Percentiles rank a stretch among this genome's conserved stretches.
Evolutionary conservation across 2,329 filamentous ascomycete species (phyloP).

Genomic region (Aspergillus sclerotialis): DNA sequence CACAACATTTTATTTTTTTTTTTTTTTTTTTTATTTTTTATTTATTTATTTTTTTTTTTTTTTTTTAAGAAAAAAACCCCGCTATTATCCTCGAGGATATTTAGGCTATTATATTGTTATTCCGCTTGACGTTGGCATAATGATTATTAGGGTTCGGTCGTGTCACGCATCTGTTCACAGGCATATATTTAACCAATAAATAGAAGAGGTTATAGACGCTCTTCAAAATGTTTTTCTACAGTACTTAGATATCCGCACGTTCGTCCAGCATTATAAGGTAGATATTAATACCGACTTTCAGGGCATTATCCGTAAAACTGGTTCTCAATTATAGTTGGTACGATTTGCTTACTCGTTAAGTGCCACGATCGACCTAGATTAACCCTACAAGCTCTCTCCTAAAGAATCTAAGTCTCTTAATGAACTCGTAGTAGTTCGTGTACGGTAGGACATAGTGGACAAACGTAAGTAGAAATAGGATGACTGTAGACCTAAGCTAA

Average conservation of each 20-base stretch:
- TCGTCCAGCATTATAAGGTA: conserved; percentile 8
- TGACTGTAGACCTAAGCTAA: conserved; percentile 6
- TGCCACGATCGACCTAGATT: conserved; percentile 6
- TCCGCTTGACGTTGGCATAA: no score
- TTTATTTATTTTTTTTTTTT: no score
- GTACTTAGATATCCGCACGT: conserved; percentile 9
- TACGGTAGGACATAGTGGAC: conserved; percentile 6
- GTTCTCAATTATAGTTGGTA: conserved; percentile 7
- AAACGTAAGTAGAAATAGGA: conserved; percentile 9
- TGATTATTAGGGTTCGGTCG: no score
- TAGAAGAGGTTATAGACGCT: conserved; percentile 15
- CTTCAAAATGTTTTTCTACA: conserved; percentile 19
- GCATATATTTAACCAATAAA: no score
- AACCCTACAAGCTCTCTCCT: conserved; percentile 6
- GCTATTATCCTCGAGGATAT: no score
- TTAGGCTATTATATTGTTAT: no score
- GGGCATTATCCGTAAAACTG: conserved; percentile 7
- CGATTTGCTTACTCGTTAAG: conserved; percentile 10
- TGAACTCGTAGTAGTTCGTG: conserved; percentile 5
- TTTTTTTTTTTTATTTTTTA: no score
- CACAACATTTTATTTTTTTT: no score
- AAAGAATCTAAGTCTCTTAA: conserved; percentile 11
- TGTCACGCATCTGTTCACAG: no score
- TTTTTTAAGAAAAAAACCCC: no score
- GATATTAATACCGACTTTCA: conserved; percentile 10